These are phyloP conservation scores for Malus orientalis DNA, from an alignment of 306 rosid genomes.

Conservation along the genomic window DNA sequence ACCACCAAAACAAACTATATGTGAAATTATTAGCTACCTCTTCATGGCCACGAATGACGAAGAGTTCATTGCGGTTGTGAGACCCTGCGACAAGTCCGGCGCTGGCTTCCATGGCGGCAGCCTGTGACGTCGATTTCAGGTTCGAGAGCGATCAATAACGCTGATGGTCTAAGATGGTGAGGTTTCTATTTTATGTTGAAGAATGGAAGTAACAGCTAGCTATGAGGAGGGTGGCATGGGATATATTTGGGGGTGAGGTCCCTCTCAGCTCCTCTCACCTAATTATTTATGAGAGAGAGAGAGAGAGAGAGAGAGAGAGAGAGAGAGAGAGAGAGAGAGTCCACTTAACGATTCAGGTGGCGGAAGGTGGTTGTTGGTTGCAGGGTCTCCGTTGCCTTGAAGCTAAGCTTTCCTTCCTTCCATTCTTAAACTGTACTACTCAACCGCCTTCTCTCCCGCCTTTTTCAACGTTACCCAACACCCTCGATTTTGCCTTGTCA, in stretches of 20 bases:
- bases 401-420: slow-evolving; percentile 60
- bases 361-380: slow-evolving; percentile 57
- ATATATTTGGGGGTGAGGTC: background rate
- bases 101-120: slow-evolving; percentile 48
- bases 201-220: background rate
- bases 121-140: background rate
- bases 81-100: slow-evolving; percentile 92
- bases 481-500: background rate
- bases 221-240: background rate
- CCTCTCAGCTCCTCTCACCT: slow-evolving; percentile 21
- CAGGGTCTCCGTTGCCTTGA: slow-evolving; percentile 85
- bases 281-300: too few species aligned
- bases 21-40: slow-evolving; percentile 40
- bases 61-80: slow-evolving; percentile 81
- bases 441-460: background rate
- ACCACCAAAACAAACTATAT: background rate
- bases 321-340: slow-evolving; percentile 6
- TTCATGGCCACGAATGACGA: slow-evolving; percentile 76
- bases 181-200: slow-evolving; percentile 25
- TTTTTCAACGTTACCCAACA: background rate
- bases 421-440: slow-evolving; percentile 29
- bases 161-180: background rate
- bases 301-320: background rate
- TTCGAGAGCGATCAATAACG: background rate
- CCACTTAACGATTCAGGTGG: slow-evolving; percentile 21